Evolutionary conservation across 1,284 basidiomycete genomes (phyloP).

Genomic region (Sphagnurus paluster): DNA sequence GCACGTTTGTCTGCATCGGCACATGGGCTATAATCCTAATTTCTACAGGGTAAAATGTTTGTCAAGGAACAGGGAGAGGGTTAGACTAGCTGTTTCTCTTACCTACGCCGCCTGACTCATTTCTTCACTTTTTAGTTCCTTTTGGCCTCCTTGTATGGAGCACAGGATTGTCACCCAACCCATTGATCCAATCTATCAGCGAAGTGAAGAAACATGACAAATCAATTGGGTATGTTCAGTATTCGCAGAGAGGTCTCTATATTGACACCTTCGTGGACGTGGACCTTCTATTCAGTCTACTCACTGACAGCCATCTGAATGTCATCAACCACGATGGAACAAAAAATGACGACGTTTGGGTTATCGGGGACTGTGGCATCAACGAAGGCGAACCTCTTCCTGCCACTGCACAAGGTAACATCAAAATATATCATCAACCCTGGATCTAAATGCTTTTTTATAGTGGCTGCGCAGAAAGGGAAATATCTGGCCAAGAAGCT

Average conservation of each 20-base stretch:
- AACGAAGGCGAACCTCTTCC: constrained; percentile 68
- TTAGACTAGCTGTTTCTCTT: constrained; percentile 7
- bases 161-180: constrained; percentile 81
- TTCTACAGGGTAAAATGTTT: constrained; percentile 47
- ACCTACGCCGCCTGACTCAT: constrained; percentile 1
- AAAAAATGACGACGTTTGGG: constrained; percentile 75
- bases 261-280: too few species aligned
- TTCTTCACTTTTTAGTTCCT: constrained; percentile 48
- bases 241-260: neutral
- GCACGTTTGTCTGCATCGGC: neutral
- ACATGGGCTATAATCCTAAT: neutral
- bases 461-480: constrained; percentile 82
- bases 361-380: constrained; percentile 78
- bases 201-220: constrained; percentile 64
- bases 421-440: constrained; percentile 6
- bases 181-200: constrained; percentile 63
- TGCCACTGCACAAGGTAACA: constrained; percentile 77
- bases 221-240: constrained; percentile 51
- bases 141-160: constrained; percentile 88
- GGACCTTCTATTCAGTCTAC: constrained; percentile 41
- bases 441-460: neutral
- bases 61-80: constrained; percentile 67
- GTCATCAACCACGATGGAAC: constrained; percentile 56
- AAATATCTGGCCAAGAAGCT: constrained; percentile 72
- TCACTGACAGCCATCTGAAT: constrained; percentile 65